These are phyloP conservation scores for Zygoascus meyerae DNA, from an alignment of 1,139 yeast genomes.

Conservation along the genomic window DNA sequence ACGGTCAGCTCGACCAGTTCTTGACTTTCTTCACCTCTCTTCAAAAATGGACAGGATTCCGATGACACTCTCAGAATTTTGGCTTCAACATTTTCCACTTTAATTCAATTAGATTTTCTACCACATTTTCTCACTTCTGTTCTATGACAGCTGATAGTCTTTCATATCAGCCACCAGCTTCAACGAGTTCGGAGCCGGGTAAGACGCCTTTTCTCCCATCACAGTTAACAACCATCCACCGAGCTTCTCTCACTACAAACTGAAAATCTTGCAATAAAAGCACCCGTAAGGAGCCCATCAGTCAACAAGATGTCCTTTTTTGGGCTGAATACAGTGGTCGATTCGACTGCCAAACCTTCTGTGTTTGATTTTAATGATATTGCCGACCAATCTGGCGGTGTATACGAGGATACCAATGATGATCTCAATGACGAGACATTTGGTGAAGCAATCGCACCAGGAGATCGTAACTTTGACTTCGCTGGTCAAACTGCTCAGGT, in stretches of 20 bases:
- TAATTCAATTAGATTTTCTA: too few relatives aligned
- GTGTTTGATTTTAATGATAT: slow-evolving; percentile 75
- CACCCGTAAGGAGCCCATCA: background rate
- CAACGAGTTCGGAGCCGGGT: background rate
- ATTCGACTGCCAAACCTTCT: slow-evolving; percentile 21
- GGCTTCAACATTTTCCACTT: too few relatives aligned
- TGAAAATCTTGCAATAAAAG: slow-evolving; percentile 5
- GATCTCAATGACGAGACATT: slow-evolving; percentile 85
- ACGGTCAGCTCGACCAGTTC: too few relatives aligned
- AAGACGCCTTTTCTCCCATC: background rate
- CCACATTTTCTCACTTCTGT: too few relatives aligned
- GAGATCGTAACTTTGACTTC: slow-evolving; percentile 70
- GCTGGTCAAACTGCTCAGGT: slow-evolving; percentile 42
- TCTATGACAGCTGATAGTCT: too few relatives aligned
- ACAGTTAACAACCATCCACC: background rate
- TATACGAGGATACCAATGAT: slow-evolving; percentile 66
- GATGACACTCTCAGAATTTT: too few relatives aligned
- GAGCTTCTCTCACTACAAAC: background rate
- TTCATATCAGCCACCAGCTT: too few relatives aligned
- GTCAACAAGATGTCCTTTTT: slow-evolving; percentile 34
- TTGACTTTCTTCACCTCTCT: too few relatives aligned
- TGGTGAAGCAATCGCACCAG: slow-evolving; percentile 48
- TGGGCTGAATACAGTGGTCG: slow-evolving; percentile 32
- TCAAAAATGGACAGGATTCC: too few relatives aligned
- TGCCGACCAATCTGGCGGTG: slow-evolving; percentile 64